Evolutionary conservation across 192 early-diverging fungal species (phyloP).

Genomic region (Rhizophagus clarus): DNA sequence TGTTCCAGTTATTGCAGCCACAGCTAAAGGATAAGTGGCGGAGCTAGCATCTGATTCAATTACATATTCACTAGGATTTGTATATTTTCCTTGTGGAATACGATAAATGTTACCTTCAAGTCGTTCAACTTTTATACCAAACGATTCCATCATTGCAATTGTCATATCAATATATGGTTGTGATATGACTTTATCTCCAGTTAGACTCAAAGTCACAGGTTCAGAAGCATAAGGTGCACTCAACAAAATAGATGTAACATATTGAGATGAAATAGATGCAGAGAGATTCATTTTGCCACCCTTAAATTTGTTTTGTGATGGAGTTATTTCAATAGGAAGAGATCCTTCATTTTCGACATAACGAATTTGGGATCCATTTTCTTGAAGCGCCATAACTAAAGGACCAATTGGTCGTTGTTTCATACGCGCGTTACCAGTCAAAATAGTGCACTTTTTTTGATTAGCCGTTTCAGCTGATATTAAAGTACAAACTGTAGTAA

Average conservation of each 20-base stretch:
- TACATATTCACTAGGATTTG: slow-evolving; percentile 80
- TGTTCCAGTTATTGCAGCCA: slow-evolving; percentile 93
- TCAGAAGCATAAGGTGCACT: slow-evolving; percentile 91
- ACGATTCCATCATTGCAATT: slow-evolving; percentile 95
- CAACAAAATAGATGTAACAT: slow-evolving; percentile 95
- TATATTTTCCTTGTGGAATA: slow-evolving; percentile 78
- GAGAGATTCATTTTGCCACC: slow-evolving; percentile 89
- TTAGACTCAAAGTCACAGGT: slow-evolving; percentile 79
- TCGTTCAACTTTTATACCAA: slow-evolving; percentile 81
- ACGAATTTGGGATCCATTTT: slow-evolving; percentile 77
- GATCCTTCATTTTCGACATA: slow-evolving; percentile 83
- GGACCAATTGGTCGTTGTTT: slow-evolving; percentile 94
- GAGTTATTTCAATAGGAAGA: slow-evolving; percentile 83
- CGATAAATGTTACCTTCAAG: slow-evolving; percentile 78
- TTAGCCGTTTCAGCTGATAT: slow-evolving; percentile 49
- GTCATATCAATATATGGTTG: slow-evolving; percentile 99
- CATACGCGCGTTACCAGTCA: slow-evolving; percentile 98
- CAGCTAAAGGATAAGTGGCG: slow-evolving; percentile 96
- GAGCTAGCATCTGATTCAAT: slow-evolving; percentile 97
- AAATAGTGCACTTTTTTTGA: slow-evolving; percentile 49
- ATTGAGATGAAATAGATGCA: slow-evolving; percentile 95
- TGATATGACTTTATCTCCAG: slow-evolving; percentile 93
- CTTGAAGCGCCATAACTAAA: slow-evolving; percentile 79
- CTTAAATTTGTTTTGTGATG: slow-evolving; percentile 67
- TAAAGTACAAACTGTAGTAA: slow-evolving; percentile 84